A percentile compares a stretch with the other conserved stretches of the same genome.
Evolutionary conservation across 331 rosid genomes (phyloP).

Genomic region (Malus hybrid): DNA sequence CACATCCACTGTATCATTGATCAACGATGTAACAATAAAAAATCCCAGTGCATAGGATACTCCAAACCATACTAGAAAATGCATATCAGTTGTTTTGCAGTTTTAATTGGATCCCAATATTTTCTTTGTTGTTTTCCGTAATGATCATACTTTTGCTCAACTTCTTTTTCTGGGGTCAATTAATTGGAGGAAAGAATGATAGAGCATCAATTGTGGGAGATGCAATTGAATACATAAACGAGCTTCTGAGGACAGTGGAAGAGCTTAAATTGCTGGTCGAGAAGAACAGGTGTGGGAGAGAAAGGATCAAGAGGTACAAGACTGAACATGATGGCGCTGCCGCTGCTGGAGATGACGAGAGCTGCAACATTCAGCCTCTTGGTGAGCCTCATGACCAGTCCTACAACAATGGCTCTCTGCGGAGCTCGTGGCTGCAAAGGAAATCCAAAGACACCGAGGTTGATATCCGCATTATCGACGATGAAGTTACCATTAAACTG

Average conservation of each 20-base stretch:
- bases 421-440: conserved; percentile 94
- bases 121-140: neutral
- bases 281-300: conserved; percentile 66
- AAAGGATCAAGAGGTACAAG: conserved; percentile 56
- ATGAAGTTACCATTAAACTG: conserved; percentile 81
- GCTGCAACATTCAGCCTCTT: conserved; percentile 53
- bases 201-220: conserved; percentile 88
- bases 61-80: too few species aligned
- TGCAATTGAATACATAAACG: conserved; percentile 65
- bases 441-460: conserved; percentile 92
- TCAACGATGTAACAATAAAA: too few species aligned
- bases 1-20: too few species aligned
- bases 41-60: too few species aligned
- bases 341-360: conserved; percentile 45
- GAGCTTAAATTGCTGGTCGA: conserved; percentile 70
- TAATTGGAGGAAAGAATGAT: conserved; percentile 44
- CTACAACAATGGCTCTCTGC: conserved; percentile 40
- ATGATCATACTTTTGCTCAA: neutral
- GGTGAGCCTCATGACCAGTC: conserved; percentile 53
- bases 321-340: conserved; percentile 36
- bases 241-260: conserved; percentile 59
- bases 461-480: conserved; percentile 74
- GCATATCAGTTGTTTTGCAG: neutral
- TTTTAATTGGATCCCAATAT: neutral
- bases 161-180: neutral